phyloP scores from a whole-genome alignment of 148 eudicot species.

The Persicaria maculosa region DNA sequence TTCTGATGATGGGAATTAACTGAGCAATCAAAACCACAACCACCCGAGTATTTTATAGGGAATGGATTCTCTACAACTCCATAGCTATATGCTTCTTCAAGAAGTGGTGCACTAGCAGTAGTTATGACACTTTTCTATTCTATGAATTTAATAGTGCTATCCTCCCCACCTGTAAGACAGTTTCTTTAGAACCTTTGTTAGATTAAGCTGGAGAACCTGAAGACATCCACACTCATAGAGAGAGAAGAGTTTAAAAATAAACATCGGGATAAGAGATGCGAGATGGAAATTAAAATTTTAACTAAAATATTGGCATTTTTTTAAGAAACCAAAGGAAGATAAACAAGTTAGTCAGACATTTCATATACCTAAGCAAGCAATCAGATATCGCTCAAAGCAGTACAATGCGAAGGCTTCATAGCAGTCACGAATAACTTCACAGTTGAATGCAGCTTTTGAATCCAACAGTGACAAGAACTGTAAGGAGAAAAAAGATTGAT shows the following conservation, averaged over 20 bases:
- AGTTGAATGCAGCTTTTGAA: slow-evolving; percentile 86
- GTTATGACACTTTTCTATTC: slow-evolving; percentile 51
- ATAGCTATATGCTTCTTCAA: slow-evolving; percentile 83
- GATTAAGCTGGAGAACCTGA: not conserved
- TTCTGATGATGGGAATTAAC: too few relatives aligned
- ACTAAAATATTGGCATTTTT: too few relatives aligned
- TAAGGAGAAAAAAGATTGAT: not conserved
- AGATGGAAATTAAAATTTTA: not conserved
- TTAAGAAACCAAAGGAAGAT: not conserved
- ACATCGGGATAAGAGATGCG: not conserved
- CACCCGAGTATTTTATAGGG: slow-evolving; percentile 81
- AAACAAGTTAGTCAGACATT: not conserved
- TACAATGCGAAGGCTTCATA: slow-evolving; percentile 98
- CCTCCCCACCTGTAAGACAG: slow-evolving; percentile 65
- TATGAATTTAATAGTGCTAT: slow-evolving; percentile 77
- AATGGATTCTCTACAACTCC: slow-evolving; percentile 96
- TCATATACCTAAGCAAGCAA: slow-evolving; percentile 99
- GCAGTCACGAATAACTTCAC: slow-evolving; percentile 85
- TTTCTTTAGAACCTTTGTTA: not conserved
- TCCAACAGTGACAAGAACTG: slow-evolving; percentile 79
- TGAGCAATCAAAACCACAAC: too few relatives aligned
- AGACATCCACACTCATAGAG: not conserved
- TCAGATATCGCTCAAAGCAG: slow-evolving; percentile 97
- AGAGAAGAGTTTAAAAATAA: not conserved
- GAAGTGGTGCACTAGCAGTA: slow-evolving; percentile 66